Base-by-base conservation (phyloP, 257 asterid species). In the Fraxinus excelsior region DNA sequence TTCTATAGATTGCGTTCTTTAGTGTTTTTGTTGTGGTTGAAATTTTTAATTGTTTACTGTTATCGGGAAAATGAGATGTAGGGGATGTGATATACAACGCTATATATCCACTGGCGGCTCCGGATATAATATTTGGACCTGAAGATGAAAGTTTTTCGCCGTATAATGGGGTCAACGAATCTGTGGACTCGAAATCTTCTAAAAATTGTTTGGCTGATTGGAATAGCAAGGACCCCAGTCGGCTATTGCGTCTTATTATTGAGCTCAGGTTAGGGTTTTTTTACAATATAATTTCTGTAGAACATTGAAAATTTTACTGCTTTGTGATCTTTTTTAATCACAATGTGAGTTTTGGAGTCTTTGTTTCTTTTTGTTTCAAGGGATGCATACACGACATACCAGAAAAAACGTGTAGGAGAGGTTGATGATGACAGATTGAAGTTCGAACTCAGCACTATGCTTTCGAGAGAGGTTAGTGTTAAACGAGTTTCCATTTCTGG, bases 71-170 rank as follows among this genome's bases (percentile, higher is more conserved):
- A 56, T 77, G 40, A 31, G 49, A 74, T 60, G 79, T 74, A 93
- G 99, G 99, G 99, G 99, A 93, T 87, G 85, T 93, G 37, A 71
- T 87, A 70, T 93, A 85, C 85, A 91, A 91, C 80, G 98, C 97
- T 0, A 60, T 82, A 81, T 93, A 91, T 81, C 98, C 99, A 8
- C 65, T 96, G 85, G 88, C 96, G 51, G 87, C 88, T 1, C 99
- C 99, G 1, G 98, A 96, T 87, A 76, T 96, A 65, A 89, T 96
- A 73, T 96, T 96, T 69, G 97, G 91, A 29, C 89, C 88, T 2
- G 98, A 93, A 70, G 97, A 96, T 56, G 98, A 86, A 75, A 80
- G 75, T 68, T 96, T 96, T 79, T 81, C 80, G 80, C 98, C 97
- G 7, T 90, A 83, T 83, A 65, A 42, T 21, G 84, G 71, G 49